Base-by-base conservation (phyloP, 2,329 filamentous ascomycete genomes). In the Helicocarpus griseus region DNA sequence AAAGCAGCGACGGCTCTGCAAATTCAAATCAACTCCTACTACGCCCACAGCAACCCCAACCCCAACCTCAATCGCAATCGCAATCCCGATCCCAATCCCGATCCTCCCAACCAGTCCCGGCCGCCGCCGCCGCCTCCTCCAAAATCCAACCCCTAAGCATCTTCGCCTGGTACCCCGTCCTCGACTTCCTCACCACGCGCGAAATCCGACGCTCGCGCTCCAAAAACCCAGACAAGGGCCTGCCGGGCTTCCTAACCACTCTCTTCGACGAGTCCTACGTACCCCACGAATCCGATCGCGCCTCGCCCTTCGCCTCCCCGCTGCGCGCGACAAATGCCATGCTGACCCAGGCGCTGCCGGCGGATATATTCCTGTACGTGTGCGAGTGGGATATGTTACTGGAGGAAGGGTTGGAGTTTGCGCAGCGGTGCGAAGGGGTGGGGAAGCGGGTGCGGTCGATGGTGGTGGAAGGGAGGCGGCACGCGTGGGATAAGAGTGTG, bases 331-430 rank as follows among this genome's bases (percentile, higher is more conserved):
- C 77, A 0, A 71, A 75, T 19, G 64, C 72, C 26, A 73, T 80
- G 60, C 71, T 84, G n/a, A 60, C 64, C 26, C 72, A 73, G 21
- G 72, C 71, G 1, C 63, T 84, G 1, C 81, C 81, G 0, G 69
- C 77, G n/a, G 76, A 82, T 53, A 76, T 83, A 44, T 79, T 81
- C 52, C 65, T 83, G 57, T 80, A 78, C 60, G 77, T 79, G 40
- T 83, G 81, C 62, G 81, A 84, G 61, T 83, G 78, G 77, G 81
- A 84, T 60, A 83, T 83, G 80, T 68, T 84, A 13, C 69, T 82
- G n/a, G 74, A 75, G 13, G 81, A 84, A 61, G 81, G 78, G 5
- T 67, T 73, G 55, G 54, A 57, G 1, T 75, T 76, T 49, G 67
- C 71, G 41, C 63, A 69, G 11, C 64, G 69, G 11, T 56, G 76